Evolutionary conservation across 2,329 filamentous ascomycete genomes (phyloP).

Genomic region (Stylonectria norvegica): DNA sequence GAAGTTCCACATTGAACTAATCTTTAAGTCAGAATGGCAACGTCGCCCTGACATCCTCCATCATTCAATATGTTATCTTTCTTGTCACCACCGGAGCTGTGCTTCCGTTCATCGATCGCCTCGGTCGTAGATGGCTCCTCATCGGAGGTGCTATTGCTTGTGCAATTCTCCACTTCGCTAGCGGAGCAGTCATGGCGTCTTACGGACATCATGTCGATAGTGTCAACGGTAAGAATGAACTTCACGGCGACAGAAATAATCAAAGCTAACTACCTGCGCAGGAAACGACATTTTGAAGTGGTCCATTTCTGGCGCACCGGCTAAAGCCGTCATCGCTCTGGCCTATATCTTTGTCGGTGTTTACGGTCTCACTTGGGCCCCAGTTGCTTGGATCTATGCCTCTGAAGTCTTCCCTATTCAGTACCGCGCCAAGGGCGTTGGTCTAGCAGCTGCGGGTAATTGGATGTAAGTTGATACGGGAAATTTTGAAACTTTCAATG

Average conservation of each 20-base stretch:
- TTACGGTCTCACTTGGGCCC: constrained; percentile 43
- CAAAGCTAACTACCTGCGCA: constrained; percentile 9
- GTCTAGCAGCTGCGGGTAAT: constrained; percentile 46
- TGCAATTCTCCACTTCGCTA: constrained; percentile 45
- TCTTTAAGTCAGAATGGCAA: constrained; percentile 22
- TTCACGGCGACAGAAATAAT: accelerated
- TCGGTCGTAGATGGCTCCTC: constrained; percentile 47
- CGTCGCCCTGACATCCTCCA: constrained; percentile 45
- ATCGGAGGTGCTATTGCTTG: constrained; percentile 44
- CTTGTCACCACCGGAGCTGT: constrained; percentile 49
- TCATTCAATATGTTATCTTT: constrained; percentile 55
- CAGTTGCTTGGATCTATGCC: constrained; percentile 54
- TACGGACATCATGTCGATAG: constrained; percentile 43
- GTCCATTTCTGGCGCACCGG: constrained; percentile 42
- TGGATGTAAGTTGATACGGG: constrained; percentile 35
- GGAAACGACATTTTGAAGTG: constrained; percentile 47
- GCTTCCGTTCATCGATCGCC: constrained; percentile 47
- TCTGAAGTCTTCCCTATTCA: constrained; percentile 52
- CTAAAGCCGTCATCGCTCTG: constrained; percentile 49
- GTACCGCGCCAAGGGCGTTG: constrained; percentile 51
- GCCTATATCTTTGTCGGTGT: constrained; percentile 46
- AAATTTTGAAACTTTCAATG: no score
- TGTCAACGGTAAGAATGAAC: constrained; percentile 31
- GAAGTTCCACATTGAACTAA: not conserved
- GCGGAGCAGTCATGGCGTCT: constrained; percentile 48